Evolutionary conservation across 306 rosid genomes (phyloP).

Genomic region (Pachyrhizus erosus): DNA sequence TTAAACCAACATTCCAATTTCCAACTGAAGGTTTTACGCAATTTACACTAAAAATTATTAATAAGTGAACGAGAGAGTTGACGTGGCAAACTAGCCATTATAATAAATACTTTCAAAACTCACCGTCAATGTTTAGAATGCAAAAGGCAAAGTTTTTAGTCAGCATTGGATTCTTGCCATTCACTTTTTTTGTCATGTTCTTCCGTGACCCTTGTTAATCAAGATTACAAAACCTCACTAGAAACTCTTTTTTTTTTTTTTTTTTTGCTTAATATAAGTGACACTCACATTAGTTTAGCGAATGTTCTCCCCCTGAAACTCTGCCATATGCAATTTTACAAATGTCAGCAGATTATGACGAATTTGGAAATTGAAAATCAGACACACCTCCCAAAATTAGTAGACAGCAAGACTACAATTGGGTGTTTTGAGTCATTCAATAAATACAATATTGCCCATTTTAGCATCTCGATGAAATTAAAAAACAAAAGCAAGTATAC

Average conservation of each 20-base stretch:
- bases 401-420: constrained; percentile 69
- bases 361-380: constrained; percentile 52
- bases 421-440: constrained; percentile 75
- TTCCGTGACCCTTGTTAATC: constrained; percentile 1
- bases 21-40: not conserved
- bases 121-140: not conserved
- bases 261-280: constrained; percentile 13
- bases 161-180: constrained; percentile 54
- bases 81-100: not conserved
- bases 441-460: constrained; percentile 55
- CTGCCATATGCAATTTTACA: constrained; percentile 47
- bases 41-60: not conserved
- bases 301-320: constrained; percentile 59
- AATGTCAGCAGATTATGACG: constrained; percentile 47
- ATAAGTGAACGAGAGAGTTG: not conserved
- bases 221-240: constrained; percentile 35
- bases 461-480: constrained; percentile 63
- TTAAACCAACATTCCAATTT: not conserved
- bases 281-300: constrained; percentile 47
- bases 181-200: constrained; percentile 23
- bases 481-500: constrained; percentile 31
- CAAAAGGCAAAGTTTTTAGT: not conserved
- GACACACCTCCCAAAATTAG: constrained; percentile 66
- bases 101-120: constrained; percentile 16
- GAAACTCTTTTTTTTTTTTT: not conserved